Percentiles rank a stretch among this genome's conserved stretches.
These are phyloP conservation scores for Paraurostyla sp. DNA, from an alignment of 73 alveolate species.

Conservation along the genomic window DNA sequence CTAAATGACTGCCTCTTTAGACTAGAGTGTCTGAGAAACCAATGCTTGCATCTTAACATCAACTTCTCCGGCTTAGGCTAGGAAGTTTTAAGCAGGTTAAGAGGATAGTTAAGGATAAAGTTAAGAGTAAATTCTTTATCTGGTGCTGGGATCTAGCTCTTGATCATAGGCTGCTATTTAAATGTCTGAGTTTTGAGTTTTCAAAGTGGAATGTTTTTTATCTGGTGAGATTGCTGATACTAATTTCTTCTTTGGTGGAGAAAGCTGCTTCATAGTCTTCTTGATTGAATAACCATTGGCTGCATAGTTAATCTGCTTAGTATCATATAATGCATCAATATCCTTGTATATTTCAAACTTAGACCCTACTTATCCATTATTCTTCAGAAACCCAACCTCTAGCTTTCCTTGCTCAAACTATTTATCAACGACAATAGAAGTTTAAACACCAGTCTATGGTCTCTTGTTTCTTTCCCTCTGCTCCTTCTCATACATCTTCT, in stretches of 20 bases:
- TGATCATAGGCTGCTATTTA: not conserved
- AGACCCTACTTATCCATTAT: slow-evolving; percentile 19
- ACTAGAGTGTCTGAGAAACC: not conserved
- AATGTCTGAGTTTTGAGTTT: not conserved
- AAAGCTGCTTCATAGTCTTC: not conserved
- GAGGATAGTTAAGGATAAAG: not conserved
- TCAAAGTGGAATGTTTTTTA: not conserved
- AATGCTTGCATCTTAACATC: not conserved
- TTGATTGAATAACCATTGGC: slow-evolving; percentile 3
- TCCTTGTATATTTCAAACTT: slow-evolving; percentile 55
- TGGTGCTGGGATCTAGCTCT: not conserved
- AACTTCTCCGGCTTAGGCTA: not conserved
- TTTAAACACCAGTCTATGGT: not conserved
- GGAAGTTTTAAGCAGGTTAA: not conserved
- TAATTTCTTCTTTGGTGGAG: not conserved
- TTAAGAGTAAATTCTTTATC: not conserved
- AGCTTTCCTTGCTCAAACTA: slow-evolving; percentile 35
- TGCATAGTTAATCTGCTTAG: slow-evolving; percentile 5
- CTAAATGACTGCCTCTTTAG: slow-evolving; percentile 32
- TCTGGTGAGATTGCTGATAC: not conserved
- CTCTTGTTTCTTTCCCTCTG: not conserved
- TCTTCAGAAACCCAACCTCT: slow-evolving; percentile 37
- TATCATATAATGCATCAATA: slow-evolving; percentile 35
- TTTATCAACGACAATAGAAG: not conserved
- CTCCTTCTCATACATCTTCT: not conserved